These are phyloP conservation scores for Podospora australis DNA, from an alignment of 495 filamentous ascomycete genomes.

Conservation along the genomic window DNA sequence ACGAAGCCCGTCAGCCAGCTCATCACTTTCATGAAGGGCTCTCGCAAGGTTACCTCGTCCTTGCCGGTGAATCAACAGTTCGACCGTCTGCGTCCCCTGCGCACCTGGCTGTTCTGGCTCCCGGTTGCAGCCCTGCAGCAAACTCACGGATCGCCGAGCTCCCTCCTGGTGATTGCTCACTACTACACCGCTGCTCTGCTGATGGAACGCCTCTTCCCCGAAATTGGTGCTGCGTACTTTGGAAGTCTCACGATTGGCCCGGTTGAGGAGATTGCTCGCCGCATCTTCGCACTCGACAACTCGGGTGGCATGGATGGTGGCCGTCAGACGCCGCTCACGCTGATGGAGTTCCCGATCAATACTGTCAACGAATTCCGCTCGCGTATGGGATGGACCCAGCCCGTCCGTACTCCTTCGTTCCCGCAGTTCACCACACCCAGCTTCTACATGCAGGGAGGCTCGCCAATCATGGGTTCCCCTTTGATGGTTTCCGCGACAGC, in stretches of 20 bases:
- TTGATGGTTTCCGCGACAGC: conserved; percentile 31
- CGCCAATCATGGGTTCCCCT: conserved; percentile 26
- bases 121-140: conserved; percentile 63
- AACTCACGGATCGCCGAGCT: conserved; percentile 52
- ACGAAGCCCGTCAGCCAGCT: conserved; percentile 70
- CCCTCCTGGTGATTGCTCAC: conserved; percentile 78
- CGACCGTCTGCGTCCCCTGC: conserved; percentile 74
- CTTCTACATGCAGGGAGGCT: conserved; percentile 37
- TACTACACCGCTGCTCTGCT: conserved; percentile 84
- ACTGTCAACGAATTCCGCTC: conserved; percentile 54
- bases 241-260: conserved; percentile 67
- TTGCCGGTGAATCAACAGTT: conserved; percentile 77
- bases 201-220: conserved; percentile 85
- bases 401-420: conserved; percentile 46
- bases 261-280: conserved; percentile 71
- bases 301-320: no score
- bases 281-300: conserved; percentile 39
- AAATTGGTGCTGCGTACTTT: conserved; percentile 81
- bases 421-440: conserved; percentile 44
- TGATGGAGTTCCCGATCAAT: conserved; percentile 60
- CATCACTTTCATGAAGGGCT: conserved; percentile 70
- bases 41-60: conserved; percentile 66
- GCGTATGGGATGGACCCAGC: conserved; percentile 56
- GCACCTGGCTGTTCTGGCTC: conserved; percentile 93
- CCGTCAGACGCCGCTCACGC: conserved; percentile 43